phyloP scores from a whole-genome alignment of 2,329 filamentous ascomycete genomes.

The Dactylellina haptotyla region DNA sequence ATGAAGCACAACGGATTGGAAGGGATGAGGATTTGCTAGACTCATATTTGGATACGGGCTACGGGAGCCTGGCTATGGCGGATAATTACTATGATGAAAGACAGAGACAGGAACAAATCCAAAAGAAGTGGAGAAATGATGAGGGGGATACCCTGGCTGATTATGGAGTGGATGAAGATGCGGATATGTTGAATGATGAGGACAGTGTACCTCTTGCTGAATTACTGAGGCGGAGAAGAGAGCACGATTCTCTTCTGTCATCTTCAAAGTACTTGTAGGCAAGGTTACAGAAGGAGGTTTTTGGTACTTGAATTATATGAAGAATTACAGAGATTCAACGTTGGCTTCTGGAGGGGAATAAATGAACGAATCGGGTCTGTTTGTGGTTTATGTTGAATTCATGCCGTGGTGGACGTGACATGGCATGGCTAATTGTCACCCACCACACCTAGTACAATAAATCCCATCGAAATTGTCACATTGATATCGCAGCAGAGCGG shows the following conservation, averaged over 20 bases:
- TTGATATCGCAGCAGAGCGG: not conserved
- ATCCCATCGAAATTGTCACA: not conserved
- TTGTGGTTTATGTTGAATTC: too few species aligned
- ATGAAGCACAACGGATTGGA: slow-evolving; percentile 56
- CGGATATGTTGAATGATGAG: slow-evolving; percentile 68
- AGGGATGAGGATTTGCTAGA: slow-evolving; percentile 58
- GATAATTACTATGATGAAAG: slow-evolving; percentile 54
- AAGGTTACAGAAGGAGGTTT: not conserved
- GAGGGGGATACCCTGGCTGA: slow-evolving; percentile 79
- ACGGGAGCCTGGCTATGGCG: slow-evolving; percentile 41
- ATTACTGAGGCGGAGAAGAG: slow-evolving; percentile 69
- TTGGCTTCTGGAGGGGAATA: too few species aligned
- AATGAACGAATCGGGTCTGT: too few species aligned
- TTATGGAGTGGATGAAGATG: slow-evolving; percentile 82
- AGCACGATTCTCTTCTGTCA: slow-evolving; percentile 26
- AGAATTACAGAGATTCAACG: too few species aligned
- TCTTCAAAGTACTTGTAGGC: slow-evolving; percentile 8
- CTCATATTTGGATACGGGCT: slow-evolving; percentile 54
- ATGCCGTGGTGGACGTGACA: too few species aligned
- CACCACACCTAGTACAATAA: not conserved
- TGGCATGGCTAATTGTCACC: too few species aligned
- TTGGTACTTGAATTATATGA: not conserved
- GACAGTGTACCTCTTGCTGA: slow-evolving; percentile 77
- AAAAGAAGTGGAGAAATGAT: slow-evolving; percentile 76
- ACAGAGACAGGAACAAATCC: slow-evolving; percentile 59